Conservation (phyloP, 2,329 filamentous ascomycete species). For the Cadophora gregata region DNA sequence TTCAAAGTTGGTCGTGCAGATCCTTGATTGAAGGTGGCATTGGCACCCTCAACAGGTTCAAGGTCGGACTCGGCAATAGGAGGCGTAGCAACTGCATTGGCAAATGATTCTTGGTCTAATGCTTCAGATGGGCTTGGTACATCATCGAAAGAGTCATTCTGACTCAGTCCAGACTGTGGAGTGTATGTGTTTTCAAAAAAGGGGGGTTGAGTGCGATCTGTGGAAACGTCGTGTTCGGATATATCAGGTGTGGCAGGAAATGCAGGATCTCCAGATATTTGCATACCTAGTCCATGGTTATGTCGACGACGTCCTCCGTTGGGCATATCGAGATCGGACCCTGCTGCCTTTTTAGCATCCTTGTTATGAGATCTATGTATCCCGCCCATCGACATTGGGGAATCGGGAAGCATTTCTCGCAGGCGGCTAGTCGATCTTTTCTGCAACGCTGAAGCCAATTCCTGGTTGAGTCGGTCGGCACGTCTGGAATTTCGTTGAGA, state of each 20-base stretch:
- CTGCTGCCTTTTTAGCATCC: conserved; percentile 2
- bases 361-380: conserved; percentile 25
- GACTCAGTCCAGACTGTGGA: conserved; percentile 54
- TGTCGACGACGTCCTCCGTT: conserved; percentile 24
- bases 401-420: conserved; percentile 28
- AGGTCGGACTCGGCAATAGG: conserved; percentile 76
- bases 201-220: conserved; percentile 27
- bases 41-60: conserved; percentile 61
- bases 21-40: conserved; percentile 55
- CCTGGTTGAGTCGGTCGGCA: conserved; percentile 28
- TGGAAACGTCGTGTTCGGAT: conserved; percentile 55
- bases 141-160: conserved; percentile 42
- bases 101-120: conserved; percentile 58
- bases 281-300: conserved; percentile 36
- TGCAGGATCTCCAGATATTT: conserved; percentile 35
- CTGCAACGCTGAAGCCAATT: conserved; percentile 26
- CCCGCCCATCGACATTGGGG: conserved; percentile 29
- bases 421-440: conserved; percentile 29
- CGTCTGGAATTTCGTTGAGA: conserved; percentile 24
- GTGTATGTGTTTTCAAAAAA: conserved; percentile 51
- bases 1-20: conserved; percentile 63
- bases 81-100: conserved; percentile 71
- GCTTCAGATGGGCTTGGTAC: conserved; percentile 31
- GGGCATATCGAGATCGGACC: conserved; percentile 21
- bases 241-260: conserved; percentile 64